Base-by-base conservation (phyloP, 495 filamentous ascomycete species). In the Aspergillus indologenus region DNA sequence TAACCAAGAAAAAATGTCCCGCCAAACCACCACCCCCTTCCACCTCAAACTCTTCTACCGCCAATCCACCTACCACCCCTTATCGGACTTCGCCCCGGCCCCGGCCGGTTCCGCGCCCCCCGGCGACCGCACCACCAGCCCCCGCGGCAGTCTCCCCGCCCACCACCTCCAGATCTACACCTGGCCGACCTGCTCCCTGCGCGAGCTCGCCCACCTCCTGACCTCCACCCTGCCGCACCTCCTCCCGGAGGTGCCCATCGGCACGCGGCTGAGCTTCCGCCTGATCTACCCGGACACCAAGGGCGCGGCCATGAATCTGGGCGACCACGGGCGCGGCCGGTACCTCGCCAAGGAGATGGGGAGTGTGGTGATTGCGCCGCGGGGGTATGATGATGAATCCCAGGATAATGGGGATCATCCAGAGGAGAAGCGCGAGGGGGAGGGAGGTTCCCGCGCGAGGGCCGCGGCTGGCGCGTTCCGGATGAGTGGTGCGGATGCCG, bases 21-120 rank as follows among this genome's bases (percentile, higher is more conserved):
- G 91, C 68, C 85, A 91, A 75, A 79, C 83, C 44, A 91, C 87
- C 31, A 85, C 88, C 1, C 94, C 94, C 43, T 96, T 97, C 78
- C 85, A 92, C 66, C 80, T 98, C 17, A 93, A 90, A 70, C 84
- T 97, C 64, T 96, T 93, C 79, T 95, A 95, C 75, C 82, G 86
- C 58, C 80, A 75, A 7, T 83, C 86, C 65, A 80, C 79, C 45
- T 95, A 87, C 65, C 89, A 92, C 78, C 79, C 82, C 43, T 67
- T 75, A 43, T 68, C 71, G 48, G 72, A 76, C 67, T 75, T 74
- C 56, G 62, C 67, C 19, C 49, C 51, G n/a, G n/a, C n/a, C n/a
- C n/a, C n/a, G n/a, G n/a, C n/a, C n/a, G n/a, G n/a, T n/a, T n/a
- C n/a, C 7, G 26, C 64, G 15, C 56, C 62, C 1, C 46, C 67